Conservation (phyloP, 495 filamentous ascomycete genomes). For the Podospora pseudocomata region DNA sequence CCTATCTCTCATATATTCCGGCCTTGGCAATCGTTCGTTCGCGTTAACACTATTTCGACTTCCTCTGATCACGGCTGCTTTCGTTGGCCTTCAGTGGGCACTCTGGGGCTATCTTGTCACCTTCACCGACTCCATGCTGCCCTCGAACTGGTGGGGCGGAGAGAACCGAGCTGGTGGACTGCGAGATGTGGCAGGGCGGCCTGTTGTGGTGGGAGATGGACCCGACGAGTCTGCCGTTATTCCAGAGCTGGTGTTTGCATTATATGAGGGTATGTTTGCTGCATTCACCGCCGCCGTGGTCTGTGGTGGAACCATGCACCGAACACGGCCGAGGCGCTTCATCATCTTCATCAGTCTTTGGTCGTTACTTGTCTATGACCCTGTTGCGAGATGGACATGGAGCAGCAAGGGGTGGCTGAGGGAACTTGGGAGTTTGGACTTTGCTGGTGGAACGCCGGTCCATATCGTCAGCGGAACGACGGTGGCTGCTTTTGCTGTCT, state of each 20-base stretch:
- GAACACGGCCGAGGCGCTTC: slow-evolving; percentile 16
- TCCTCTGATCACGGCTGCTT: slow-evolving; percentile 18
- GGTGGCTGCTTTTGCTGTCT: slow-evolving; percentile 74
- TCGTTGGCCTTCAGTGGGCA: slow-evolving; percentile 17
- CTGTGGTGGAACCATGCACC: slow-evolving; percentile 21
- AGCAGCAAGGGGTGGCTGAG: slow-evolving; percentile 72
- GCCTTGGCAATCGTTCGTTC: slow-evolving; percentile 21
- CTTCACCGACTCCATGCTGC: slow-evolving; percentile 12
- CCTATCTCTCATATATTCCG: slow-evolving; percentile 21
- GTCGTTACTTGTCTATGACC: slow-evolving; percentile 78
- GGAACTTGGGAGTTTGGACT: slow-evolving; percentile 70
- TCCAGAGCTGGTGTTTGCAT: slow-evolving; percentile 18
- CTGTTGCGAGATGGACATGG: slow-evolving; percentile 89
- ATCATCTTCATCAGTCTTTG: slow-evolving; percentile 84
- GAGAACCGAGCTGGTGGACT: slow-evolving; percentile 13
- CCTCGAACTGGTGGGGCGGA: slow-evolving; percentile 20
- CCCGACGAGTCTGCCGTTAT: slow-evolving; percentile 11
- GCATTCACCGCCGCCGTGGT: slow-evolving; percentile 20
- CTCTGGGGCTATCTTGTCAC: slow-evolving; percentile 21
- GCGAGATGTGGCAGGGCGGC: slow-evolving; percentile 11
- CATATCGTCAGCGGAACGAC: slow-evolving; percentile 79
- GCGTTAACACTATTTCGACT: slow-evolving; percentile 20
- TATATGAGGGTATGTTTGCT: slow-evolving; percentile 25
- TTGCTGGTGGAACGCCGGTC: slow-evolving; percentile 80
- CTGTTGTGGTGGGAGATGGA: slow-evolving; percentile 14